Percentiles rank a stretch among this genome's conserved stretches.
phyloP scores from a whole-genome alignment of 2,329 filamentous ascomycete species.

The Alternaria postmessia region DNA sequence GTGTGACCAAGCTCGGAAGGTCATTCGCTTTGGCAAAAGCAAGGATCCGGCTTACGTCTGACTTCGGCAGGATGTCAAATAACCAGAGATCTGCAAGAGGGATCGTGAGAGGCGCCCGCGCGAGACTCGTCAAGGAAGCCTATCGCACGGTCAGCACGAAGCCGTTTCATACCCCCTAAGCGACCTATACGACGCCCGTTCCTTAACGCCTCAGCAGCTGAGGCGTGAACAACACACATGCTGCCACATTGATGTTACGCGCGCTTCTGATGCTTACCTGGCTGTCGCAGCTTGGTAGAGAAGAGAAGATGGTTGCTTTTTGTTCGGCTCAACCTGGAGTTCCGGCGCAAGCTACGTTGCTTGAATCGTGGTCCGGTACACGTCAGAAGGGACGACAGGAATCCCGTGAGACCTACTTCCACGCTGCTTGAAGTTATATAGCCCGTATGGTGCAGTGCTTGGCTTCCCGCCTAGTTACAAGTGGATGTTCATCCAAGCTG shows the following conservation, averaged over 20 bases:
- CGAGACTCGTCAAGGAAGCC: conserved; percentile 37
- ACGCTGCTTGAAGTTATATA: conserved; percentile 11
- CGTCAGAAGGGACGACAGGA: not conserved
- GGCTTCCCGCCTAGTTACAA: conserved; percentile 32
- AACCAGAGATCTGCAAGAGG: conserved; percentile 46
- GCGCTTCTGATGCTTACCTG: conserved; percentile 34
- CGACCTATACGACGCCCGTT: conserved; percentile 18
- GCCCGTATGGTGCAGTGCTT: conserved; percentile 26
- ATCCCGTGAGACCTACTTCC: not conserved
- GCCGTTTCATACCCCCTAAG: conserved; percentile 21
- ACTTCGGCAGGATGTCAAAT: conserved; percentile 40
- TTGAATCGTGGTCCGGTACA: conserved; percentile 12
- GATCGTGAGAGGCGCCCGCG: conserved; percentile 39
- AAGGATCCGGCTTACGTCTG: conserved; percentile 49
- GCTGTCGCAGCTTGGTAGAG: conserved; percentile 18
- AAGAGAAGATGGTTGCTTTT: conserved; percentile 17
- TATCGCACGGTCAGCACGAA: conserved; percentile 39
- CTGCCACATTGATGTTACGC: conserved; percentile 14
- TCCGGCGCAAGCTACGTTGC: conserved; percentile 14
- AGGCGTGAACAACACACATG: conserved; percentile 12
- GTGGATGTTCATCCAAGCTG: conserved; percentile 42
- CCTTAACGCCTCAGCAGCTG: conserved; percentile 17
- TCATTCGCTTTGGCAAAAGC: conserved; percentile 50
- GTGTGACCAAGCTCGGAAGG: conserved; percentile 46
- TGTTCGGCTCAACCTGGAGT: conserved; percentile 26